Base-by-base conservation (phyloP, 441 rosid species). In the Gossypium schwendimanii region DNA sequence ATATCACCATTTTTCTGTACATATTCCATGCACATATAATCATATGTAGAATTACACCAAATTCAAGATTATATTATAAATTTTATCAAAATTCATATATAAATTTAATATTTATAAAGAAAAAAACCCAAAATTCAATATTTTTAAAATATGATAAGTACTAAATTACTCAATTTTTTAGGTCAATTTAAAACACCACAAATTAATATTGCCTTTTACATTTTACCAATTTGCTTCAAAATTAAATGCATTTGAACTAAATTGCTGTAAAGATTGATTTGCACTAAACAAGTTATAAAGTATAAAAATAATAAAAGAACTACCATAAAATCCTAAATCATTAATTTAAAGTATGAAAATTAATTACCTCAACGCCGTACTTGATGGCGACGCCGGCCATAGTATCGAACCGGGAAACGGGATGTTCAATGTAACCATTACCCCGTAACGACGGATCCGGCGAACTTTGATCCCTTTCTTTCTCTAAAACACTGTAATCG, bases 311-410 rank as follows among this genome's bases (percentile, higher is more conserved):
- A 20, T 2, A 11, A 17, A 18, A 28, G 10, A 54, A 18, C 23
- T 2, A 6, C 9, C 55, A 5, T 7, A 14, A 15, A 53, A 9
- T 26, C 26, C 49, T 54, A 12, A 11, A 18, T 54, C 1, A 39
- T 15, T 24, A 0, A 26, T 5, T 14, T 5, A 45, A 2, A 1
- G 1, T 0, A 23, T 15, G 60, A 3, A 58, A n/a, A 8, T 49
- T 33, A 70, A 36, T 49, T 57, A 82, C 85, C 80, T 82, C 85
- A 49, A 78, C 85, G 10, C 83, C 85, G 33, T 82, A 82, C 58
- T 78, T 80, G 75, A 82, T 82, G 73, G 85, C 85, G 15, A 82
- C 75, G 41, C 85, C 85, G 31, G 83, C 82, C 4, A 80, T 83
- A 52, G 85, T 82, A 63, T 82, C 83, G 31, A 78, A 62, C 63